Evolutionary conservation across 352 stramenopile genomes (phyloP), one percentile per base, ranked within the genome.

Genomic region (Globisporangium abappressorium): DNA sequence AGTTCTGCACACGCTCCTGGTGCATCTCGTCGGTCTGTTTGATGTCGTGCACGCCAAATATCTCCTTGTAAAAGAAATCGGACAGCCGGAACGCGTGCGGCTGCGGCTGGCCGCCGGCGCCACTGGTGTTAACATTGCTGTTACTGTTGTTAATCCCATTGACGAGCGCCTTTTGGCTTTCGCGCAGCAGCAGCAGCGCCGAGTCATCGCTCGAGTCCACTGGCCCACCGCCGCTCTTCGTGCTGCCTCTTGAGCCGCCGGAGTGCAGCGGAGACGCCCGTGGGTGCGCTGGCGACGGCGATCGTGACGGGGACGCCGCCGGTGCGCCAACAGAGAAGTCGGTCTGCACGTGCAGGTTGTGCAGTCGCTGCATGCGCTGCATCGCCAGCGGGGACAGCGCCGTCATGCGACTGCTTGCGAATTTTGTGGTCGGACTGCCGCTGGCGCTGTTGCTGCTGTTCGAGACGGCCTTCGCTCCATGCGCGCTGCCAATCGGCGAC

Each of bases 1-100:
- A 94, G 72, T 94, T 90, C 60, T 92, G 83, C 57, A 94, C 87
- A 9, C 87, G 87, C 68, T 92, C 81, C 36, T 92, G 82, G 61
- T 93, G 87, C 70, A 91, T 72, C 0, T 75, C 87, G 56, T 94
- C 87, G 22, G 72, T 87, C 33, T 74, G 74, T 68, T 92, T 91
- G 71, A 92, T 92, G 53, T 93, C 87, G 62, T 93, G 83, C 9
- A 93, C 72, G 33, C 87, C 87, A 72, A 94, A 93, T 30, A 94
- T 89, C 65, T 94, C 87, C 62, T 92, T 91, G 76, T 93, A 94
- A 28, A 94, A 78, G 49, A 94, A 93, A 60, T 94, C 87, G 1
- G 84, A 73, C 1, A 93, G 73, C 11, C 80, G 79, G 68, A 93
- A 93, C 15, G 75, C 30, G 65, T 84, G 77, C 43, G 80, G 80